Conservation (phyloP, 306 rosid species). For the Oxytropis ochrocephala region DNA sequence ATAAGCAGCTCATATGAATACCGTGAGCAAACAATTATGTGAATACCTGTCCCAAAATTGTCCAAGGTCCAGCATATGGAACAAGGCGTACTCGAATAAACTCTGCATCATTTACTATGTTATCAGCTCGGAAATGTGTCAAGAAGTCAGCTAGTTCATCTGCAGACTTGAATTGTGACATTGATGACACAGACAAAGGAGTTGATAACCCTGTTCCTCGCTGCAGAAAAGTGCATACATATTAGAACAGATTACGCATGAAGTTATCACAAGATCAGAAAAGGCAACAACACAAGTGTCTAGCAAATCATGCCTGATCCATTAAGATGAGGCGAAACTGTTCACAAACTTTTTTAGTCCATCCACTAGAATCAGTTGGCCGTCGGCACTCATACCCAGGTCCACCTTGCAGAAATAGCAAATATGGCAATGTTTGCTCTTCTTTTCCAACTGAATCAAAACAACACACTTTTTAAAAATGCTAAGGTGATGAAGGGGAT, state of each 20-base stretch:
- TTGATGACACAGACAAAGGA: slow-evolving; percentile 78
- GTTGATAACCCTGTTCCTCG: slow-evolving; percentile 98
- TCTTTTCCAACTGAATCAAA: slow-evolving; percentile 75
- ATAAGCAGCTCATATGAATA: slow-evolving; percentile 11
- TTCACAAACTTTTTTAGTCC: slow-evolving; percentile 82
- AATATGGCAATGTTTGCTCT: slow-evolving; percentile 64
- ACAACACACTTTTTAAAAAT: slow-evolving; percentile 5
- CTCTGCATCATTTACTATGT: slow-evolving; percentile 86
- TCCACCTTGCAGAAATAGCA: slow-evolving; percentile 90
- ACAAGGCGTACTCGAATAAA: slow-evolving; percentile 74
- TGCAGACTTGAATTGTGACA: slow-evolving; percentile 71
- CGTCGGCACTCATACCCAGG: slow-evolving; percentile 83
- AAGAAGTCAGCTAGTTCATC: slow-evolving; percentile 55
- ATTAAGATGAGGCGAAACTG: slow-evolving; percentile 79
- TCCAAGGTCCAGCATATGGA: slow-evolving; percentile 86
- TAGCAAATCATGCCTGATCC: slow-evolving; percentile 78
- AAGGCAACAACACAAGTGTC: not conserved
- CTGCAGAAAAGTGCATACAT: slow-evolving; percentile 42
- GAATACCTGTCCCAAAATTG: slow-evolving; percentile 88
- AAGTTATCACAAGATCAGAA: not conserved
- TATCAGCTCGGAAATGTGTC: slow-evolving; percentile 86
- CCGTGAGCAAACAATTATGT: slow-evolving; percentile 11
- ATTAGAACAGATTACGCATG: slow-evolving; percentile 15
- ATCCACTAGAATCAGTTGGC: slow-evolving; percentile 84
- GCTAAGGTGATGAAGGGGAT: not conserved